Percentiles rank a stretch among this genome's conserved stretches.
These are phyloP conservation scores for Trypanosoma conorhini DNA, from an alignment of 208 protist species.

Conservation along the genomic window DNA sequence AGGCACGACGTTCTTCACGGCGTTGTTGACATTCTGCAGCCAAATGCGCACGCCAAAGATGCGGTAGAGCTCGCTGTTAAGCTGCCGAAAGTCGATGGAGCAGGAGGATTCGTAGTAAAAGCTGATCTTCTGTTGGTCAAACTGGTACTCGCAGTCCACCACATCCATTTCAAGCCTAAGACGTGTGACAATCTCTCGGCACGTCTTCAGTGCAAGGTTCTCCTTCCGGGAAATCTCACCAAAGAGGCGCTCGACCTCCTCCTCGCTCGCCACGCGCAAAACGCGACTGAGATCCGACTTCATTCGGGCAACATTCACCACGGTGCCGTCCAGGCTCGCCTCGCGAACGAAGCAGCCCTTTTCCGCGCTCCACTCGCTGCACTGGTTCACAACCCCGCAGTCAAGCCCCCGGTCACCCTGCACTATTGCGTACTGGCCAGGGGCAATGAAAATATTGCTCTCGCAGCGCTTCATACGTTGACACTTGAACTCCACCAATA, in stretches of 20 bases:
- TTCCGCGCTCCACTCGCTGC: conserved; percentile 44
- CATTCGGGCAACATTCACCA: conserved; percentile 33
- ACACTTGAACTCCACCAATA: conserved; percentile 84
- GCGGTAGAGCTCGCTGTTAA: conserved; percentile 81
- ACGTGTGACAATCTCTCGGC: conserved; percentile 46
- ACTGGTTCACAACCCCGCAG: conserved; percentile 74
- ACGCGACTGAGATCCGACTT: conserved; percentile 40
- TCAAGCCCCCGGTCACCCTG: conserved; percentile 81
- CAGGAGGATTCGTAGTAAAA: conserved; percentile 80
- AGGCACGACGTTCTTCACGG: conserved; percentile 55
- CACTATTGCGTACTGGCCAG: conserved; percentile 74
- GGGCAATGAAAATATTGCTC: conserved; percentile 30
- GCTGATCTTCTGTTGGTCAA: conserved; percentile 88
- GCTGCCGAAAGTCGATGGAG: conserved; percentile 72
- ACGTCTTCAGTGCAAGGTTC: conserved; percentile 66
- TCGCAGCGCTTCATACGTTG: conserved; percentile 55
- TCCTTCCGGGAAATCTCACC: conserved; percentile 64
- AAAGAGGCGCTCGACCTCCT: conserved; percentile 62
- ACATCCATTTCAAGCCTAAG: conserved; percentile 73
- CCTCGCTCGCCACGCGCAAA: conserved; percentile 60
- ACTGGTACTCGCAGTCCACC: conserved; percentile 89
- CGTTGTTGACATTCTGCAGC: conserved; percentile 84
- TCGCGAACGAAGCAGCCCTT: conserved; percentile 26
- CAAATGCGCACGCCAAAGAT: conserved; percentile 89
- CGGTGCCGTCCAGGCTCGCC: conserved; percentile 27